Conservation (phyloP, 75 land plant genomes). For the Larix kaempferi region DNA sequence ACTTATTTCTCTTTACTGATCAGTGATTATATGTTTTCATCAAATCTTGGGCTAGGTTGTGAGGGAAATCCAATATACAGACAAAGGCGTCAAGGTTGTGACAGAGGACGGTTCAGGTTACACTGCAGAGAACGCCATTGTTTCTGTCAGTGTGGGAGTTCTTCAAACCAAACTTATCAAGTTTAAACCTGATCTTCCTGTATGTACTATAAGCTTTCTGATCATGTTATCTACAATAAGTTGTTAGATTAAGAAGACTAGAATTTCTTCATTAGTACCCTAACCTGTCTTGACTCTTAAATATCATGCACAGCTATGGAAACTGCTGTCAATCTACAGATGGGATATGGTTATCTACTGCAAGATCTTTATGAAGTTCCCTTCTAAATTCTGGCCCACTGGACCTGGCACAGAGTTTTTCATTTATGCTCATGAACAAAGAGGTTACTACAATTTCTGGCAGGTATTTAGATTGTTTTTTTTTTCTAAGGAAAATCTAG, state of each 20-base stretch:
- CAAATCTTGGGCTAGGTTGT: constrained; percentile 38
- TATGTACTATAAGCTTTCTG: constrained; percentile 9
- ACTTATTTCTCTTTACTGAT: not conserved
- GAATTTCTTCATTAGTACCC: not conserved
- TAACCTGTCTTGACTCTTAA: not conserved
- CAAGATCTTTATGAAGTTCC: constrained; percentile 10
- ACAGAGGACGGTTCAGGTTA: constrained; percentile 50
- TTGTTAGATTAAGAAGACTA: not conserved
- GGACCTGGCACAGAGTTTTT: constrained; percentile 68
- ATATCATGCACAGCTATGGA: not conserved
- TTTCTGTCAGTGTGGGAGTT: constrained; percentile 67
- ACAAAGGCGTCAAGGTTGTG: constrained; percentile 28
- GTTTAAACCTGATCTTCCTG: constrained; percentile 52
- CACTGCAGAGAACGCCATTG: constrained; percentile 40
- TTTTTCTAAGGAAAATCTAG: too few species aligned
- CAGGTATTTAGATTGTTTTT: constrained; percentile 49
- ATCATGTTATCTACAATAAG: not conserved
- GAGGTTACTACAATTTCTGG: constrained; percentile 88
- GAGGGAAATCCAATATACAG: constrained; percentile 18
- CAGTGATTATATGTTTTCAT: not conserved
- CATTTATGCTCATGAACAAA: constrained; percentile 58
- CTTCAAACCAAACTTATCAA: constrained; percentile 52
- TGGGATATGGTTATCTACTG: not conserved
- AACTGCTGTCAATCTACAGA: not conserved
- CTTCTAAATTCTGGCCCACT: constrained; percentile 68